Evolutionary conservation across 139 green algal genomes (phyloP).

Genomic region (Chlamydomonas sp.): DNA sequence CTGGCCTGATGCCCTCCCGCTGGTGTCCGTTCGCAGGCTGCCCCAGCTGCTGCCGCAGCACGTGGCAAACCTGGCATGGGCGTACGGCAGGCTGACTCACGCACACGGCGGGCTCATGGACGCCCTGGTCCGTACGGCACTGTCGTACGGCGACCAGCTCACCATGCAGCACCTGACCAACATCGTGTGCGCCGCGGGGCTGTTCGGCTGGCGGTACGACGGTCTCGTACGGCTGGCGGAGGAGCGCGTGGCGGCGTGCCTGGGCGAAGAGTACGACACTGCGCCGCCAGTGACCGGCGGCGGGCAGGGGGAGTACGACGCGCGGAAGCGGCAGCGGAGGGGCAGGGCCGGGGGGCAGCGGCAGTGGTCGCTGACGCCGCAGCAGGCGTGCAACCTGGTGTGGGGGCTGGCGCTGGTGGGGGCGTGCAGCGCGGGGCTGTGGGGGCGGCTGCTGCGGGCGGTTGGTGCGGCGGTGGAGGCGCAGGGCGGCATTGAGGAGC

Average conservation of each 20-base stretch:
- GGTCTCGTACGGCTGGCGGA: constrained; percentile 1
- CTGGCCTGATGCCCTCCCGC: background rate
- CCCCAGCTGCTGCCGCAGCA: constrained; percentile 34
- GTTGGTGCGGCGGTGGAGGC: constrained; percentile 17
- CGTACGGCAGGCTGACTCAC: constrained; percentile 30
- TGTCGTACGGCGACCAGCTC: background rate
- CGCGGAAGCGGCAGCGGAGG: background rate
- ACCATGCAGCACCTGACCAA: constrained; percentile 33
- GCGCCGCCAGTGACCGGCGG: background rate
- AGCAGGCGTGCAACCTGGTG: constrained; percentile 71
- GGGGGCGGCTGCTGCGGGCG: constrained; percentile 35
- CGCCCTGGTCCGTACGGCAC: constrained; percentile 2
- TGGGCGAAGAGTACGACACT: background rate
- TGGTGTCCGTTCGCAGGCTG: background rate
- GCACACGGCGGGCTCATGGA: constrained; percentile 19
- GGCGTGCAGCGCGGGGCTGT: constrained; percentile 24
- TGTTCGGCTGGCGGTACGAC: constrained; percentile 22
- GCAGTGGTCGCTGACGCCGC: constrained; percentile 45
- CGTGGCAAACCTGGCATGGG: constrained; percentile 41
- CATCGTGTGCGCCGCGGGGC: constrained; percentile 2
- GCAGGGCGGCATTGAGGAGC: constrained; percentile 35
- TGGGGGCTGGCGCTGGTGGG: constrained; percentile 65
- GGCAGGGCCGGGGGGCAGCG: background rate
- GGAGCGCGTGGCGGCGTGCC: background rate
- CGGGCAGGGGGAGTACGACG: background rate